phyloP scores from a whole-genome alignment of 1,284 basidiomycete species.

The Boletus hoseneyae region DNA sequence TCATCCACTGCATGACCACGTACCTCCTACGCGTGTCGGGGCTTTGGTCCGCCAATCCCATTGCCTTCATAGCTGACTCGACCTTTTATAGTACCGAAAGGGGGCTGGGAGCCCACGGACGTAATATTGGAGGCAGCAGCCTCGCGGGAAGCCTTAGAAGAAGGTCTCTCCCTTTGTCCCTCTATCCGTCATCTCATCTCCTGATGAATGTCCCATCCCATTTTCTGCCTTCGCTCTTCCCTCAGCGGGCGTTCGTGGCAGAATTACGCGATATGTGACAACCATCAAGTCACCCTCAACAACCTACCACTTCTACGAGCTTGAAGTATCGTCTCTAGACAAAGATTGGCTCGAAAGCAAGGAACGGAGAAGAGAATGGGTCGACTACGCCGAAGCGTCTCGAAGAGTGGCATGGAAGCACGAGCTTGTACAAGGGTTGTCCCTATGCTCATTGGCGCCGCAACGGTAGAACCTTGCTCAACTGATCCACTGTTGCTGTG shows the following conservation, averaged over 20 bases:
- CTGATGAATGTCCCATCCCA: slow-evolving; percentile 53
- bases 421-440: slow-evolving; percentile 70
- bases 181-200: slow-evolving; percentile 69
- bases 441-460: slow-evolving; percentile 63
- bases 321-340: slow-evolving; percentile 72
- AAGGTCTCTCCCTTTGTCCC: slow-evolving; percentile 84
- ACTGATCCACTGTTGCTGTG: slow-evolving; percentile 8
- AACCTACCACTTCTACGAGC: slow-evolving; percentile 83
- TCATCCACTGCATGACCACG: not conserved
- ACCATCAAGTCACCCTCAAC: slow-evolving; percentile 73
- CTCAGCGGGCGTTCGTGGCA: slow-evolving; percentile 77
- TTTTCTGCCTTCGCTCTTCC: slow-evolving; percentile 35
- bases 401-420: slow-evolving; percentile 72
- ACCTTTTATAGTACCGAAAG: slow-evolving; percentile 66
- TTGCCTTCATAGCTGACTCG: slow-evolving; percentile 13
- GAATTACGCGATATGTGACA: slow-evolving; percentile 70
- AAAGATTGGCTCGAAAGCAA: slow-evolving; percentile 73
- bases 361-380: slow-evolving; percentile 78
- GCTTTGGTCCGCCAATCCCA: slow-evolving; percentile 6
- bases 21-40: slow-evolving; percentile 10
- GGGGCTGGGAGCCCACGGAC: slow-evolving; percentile 81
- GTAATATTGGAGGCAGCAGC: slow-evolving; percentile 77
- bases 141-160: slow-evolving; percentile 84
- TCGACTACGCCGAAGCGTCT: slow-evolving; percentile 76
- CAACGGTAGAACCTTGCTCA: slow-evolving; percentile 30